These are phyloP conservation scores for Persicaria maculosa DNA, from an alignment of 148 eudicot genomes.

Conservation along the genomic window DNA sequence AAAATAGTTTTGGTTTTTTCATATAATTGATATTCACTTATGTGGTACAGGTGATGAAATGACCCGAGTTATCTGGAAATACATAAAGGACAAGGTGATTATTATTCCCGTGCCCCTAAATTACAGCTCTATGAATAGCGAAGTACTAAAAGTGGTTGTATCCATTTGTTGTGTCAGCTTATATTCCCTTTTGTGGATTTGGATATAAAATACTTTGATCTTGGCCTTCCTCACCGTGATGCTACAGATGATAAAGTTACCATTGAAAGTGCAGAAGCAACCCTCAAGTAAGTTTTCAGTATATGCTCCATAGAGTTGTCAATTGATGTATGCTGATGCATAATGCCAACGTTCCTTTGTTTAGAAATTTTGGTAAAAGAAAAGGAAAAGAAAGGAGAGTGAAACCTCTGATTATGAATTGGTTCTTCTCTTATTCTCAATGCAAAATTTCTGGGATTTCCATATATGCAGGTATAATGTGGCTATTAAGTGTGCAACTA, in stretches of 20 bases:
- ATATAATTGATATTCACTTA: neutral
- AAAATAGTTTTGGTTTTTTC: neutral
- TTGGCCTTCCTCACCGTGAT: conserved; percentile 45
- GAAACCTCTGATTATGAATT: neutral
- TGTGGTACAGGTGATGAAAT: conserved; percentile 37
- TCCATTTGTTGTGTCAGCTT: conserved; percentile 22
- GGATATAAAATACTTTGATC: conserved; percentile 40
- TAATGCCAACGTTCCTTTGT: neutral
- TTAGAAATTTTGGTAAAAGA: neutral
- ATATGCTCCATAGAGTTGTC: neutral
- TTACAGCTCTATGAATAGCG: neutral
- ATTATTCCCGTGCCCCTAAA: neutral
- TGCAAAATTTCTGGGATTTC: neutral
- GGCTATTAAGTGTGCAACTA: conserved; percentile 89
- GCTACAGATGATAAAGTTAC: conserved; percentile 47
- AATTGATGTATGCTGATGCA: neutral
- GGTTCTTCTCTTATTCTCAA: neutral
- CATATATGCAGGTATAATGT: conserved; percentile 66
- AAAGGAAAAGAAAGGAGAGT: neutral
- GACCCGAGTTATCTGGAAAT: conserved; percentile 44
- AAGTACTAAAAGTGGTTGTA: neutral
- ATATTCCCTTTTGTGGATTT: conserved; percentile 33
- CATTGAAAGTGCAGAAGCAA: conserved; percentile 46
- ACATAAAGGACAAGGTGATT: conserved; percentile 41
- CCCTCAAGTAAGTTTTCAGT: conserved; percentile 31